Base-by-base conservation (phyloP, 768 basidiomycete genomes). In the Hydnomerulius pinastri region DNA sequence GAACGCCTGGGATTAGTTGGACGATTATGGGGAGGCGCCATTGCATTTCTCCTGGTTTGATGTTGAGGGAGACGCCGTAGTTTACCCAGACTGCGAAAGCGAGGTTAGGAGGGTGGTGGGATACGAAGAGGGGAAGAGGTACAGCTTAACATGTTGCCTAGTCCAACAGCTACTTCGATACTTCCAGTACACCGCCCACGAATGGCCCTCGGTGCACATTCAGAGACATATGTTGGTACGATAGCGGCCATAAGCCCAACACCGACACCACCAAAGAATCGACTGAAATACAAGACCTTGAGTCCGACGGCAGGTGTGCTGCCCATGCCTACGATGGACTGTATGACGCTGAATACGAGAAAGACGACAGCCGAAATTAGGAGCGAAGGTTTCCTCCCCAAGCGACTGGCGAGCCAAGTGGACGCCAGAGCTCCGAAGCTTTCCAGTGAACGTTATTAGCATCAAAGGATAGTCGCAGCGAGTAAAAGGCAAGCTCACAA, bases 221-320 rank as follows among this genome's bases (percentile, higher is more conserved):
- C 72, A 3, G 72, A 67, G 3, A 72, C 64, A 21, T 73, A 73
- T 0, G 68, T 62, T 2, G 73, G 73, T 18, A 70, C 67, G 18
- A 73, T 40, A 0, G 69, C 70, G 2, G 66, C 58, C 56, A 71
- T 63, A 29, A 72, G 36, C 23, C 77, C 75, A 6, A 78, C 68
- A 2, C 80, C 79, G 28, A 80, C 61, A 15, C 80, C 82, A 5
- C 73, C 67, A 0, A 82, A 54, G 68, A 79, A 79, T 8, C 78
- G 73, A 43, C 66, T 56, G 41, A 71, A 59, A 47, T 64, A 71
- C 8, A 71, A 53, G 2, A 71, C 15, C 18, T 65, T 39, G n/a
- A 72, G 56, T 13, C 63, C 69, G 3, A 59, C 51, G 7, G 47
- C 43, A 4, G 58, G 45, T 30, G 62, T 55, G 37, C 55, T 64